These are phyloP conservation scores for Nepenthes gracilis DNA, from an alignment of 148 eudicot genomes.

Conservation along the genomic window DNA sequence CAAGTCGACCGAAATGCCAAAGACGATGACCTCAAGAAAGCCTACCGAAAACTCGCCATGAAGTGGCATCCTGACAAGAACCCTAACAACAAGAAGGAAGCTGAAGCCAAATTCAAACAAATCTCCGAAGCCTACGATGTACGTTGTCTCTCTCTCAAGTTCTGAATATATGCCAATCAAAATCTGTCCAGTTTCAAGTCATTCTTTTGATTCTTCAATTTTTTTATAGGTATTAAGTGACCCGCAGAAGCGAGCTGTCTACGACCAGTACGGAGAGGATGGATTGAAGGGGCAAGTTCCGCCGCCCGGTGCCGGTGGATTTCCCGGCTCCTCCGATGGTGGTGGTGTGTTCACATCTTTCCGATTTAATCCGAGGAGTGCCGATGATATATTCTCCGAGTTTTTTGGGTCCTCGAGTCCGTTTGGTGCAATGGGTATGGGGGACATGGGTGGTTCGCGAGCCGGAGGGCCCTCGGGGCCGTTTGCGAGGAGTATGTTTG, in stretches of 20 bases:
- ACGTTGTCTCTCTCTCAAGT: not conserved
- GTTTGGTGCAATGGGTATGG: conserved; percentile 47
- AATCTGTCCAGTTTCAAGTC: not conserved
- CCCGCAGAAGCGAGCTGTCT: conserved; percentile 65
- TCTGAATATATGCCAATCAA: not conserved
- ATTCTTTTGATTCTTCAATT: not conserved
- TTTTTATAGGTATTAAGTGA: conserved; percentile 65
- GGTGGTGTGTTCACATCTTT: conserved; percentile 21
- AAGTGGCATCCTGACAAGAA: conserved; percentile 76
- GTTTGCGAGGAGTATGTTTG: conserved; percentile 42
- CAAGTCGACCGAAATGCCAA: conserved; percentile 45
- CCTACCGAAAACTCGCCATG: conserved; percentile 66
- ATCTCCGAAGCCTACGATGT: conserved; percentile 79
- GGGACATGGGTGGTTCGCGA: conserved; percentile 37
- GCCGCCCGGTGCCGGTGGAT: conserved; percentile 47
- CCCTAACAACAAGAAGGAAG: conserved; percentile 59
- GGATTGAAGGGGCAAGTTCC: conserved; percentile 74
- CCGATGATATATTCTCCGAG: conserved; percentile 76
- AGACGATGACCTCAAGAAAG: conserved; percentile 57
- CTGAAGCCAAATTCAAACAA: conserved; percentile 77
- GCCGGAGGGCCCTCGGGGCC: conserved; percentile 19
- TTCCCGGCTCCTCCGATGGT: conserved; percentile 18
- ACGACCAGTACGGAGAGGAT: conserved; percentile 82
- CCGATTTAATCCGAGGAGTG: conserved; percentile 54
- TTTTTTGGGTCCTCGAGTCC: conserved; percentile 70